These are phyloP conservation scores for Malassezia psittaci DNA, from an alignment of 1,284 basidiomycete genomes.

Conservation along the genomic window DNA sequence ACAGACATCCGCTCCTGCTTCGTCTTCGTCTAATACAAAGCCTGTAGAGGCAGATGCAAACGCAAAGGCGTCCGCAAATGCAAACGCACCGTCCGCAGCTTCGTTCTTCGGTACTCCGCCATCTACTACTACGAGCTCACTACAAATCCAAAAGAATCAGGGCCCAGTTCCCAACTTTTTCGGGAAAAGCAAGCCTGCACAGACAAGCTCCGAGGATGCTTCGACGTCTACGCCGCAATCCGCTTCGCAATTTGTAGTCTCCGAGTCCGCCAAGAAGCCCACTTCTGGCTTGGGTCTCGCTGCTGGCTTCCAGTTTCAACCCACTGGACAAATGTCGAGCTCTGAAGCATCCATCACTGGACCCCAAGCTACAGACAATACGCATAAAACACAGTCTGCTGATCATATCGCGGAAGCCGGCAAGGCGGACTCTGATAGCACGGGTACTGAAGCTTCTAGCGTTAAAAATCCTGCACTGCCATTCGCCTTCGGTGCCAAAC, in stretches of 20 bases:
- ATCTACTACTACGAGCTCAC: neutral
- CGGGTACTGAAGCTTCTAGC: too few species aligned
- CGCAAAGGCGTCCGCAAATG: neutral
- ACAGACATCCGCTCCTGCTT: constrained; percentile 13
- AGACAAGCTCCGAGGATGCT: too few species aligned
- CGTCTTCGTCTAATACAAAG: constrained; percentile 25
- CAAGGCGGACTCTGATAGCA: too few species aligned
- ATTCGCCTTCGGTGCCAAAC: neutral
- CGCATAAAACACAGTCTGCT: too few species aligned
- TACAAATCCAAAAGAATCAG: constrained; percentile 21
- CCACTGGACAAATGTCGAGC: too few species aligned
- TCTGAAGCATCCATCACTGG: too few species aligned
- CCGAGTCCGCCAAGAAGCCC: neutral
- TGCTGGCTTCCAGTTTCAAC: neutral
- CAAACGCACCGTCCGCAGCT: neutral
- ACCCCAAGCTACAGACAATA: too few species aligned
- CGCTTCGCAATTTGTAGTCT: too few species aligned
- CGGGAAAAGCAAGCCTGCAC: neutral
- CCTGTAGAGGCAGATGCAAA: neutral
- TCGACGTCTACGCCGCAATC: neutral
- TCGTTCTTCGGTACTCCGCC: constrained; percentile 1
- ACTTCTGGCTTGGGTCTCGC: neutral
- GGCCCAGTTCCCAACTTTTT: neutral
- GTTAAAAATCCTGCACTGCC: too few species aligned
- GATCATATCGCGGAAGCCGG: too few species aligned